These are phyloP conservation scores for Paramecium pentaurelia DNA, from an alignment of 73 alveolate genomes.

Conservation along the genomic window DNA sequence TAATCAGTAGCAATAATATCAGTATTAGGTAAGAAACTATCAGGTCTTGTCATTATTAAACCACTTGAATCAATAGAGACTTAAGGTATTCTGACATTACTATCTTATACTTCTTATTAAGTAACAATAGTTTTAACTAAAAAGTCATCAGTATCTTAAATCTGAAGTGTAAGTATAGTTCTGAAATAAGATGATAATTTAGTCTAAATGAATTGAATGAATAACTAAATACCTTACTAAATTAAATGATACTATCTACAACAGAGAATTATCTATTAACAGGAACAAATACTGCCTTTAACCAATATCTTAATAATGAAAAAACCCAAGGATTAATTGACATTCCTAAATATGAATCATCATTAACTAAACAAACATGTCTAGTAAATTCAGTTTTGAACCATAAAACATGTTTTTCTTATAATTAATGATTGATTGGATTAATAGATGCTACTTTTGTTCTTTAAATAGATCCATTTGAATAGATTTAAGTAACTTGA, in stretches of 20 bases:
- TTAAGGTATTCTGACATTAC: constrained; percentile 28
- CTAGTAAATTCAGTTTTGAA: constrained; percentile 27
- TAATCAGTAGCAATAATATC: constrained; percentile 62
- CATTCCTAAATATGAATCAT: constrained; percentile 22
- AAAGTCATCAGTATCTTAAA: neutral
- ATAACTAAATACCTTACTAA: neutral
- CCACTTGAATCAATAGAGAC: constrained; percentile 53
- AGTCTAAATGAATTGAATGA: neutral
- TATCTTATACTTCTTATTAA: neutral
- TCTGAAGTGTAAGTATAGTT: neutral
- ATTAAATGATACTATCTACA: constrained; percentile 7
- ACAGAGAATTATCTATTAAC: constrained; percentile 17
- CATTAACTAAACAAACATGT: constrained; percentile 40
- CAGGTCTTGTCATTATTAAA: constrained; percentile 24
- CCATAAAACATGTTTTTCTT: constrained; percentile 32
- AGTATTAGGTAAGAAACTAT: constrained; percentile 44
- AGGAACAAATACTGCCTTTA: constrained; percentile 32
- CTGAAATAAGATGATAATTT: constrained; percentile 31
- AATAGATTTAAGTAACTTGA: constrained; percentile 39
- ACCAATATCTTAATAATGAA: constrained; percentile 27
- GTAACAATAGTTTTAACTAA: neutral
- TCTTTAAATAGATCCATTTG: constrained; percentile 37
- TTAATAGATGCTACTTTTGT: constrained; percentile 37
- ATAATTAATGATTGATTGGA: neutral
- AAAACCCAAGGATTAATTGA: constrained; percentile 36